phyloP scores from a whole-genome alignment of 2,329 filamentous ascomycete genomes.

The Penicillium sp. region DNA sequence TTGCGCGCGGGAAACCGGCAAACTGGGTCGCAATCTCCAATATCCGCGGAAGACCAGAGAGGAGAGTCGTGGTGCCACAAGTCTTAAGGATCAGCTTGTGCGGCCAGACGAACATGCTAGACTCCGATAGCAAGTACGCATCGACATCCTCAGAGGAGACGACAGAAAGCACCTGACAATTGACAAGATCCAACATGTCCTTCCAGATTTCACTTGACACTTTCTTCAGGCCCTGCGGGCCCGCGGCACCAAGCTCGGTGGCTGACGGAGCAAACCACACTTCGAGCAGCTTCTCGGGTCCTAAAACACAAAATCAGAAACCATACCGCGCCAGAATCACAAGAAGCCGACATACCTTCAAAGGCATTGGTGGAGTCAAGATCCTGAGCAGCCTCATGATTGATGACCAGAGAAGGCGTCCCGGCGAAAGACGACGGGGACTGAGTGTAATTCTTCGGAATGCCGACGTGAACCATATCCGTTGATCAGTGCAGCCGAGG shows the following conservation, averaged over 20 bases:
- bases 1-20: constrained; percentile 81
- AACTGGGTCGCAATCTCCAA: constrained; percentile 83
- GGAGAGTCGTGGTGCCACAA: constrained; percentile 89
- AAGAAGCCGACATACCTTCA: constrained; percentile 57
- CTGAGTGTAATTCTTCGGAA: constrained; percentile 74
- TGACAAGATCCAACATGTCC: constrained; percentile 93
- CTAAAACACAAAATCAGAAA: constrained; percentile 37
- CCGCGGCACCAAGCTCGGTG: constrained; percentile 59
- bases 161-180: constrained; percentile 95
- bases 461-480: constrained; percentile 80
- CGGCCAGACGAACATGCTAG: constrained; percentile 99
- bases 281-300: constrained; percentile 95
- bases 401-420: constrained; percentile 90
- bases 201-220: constrained; percentile 85
- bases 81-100: constrained; percentile 99
- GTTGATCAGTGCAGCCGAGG: constrained; percentile 26
- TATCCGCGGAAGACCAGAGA: constrained; percentile 82
- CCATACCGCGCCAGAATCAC: background rate
- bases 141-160: constrained; percentile 91
- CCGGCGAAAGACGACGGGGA: constrained; percentile 70
- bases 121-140: constrained; percentile 94
- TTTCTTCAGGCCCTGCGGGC: constrained; percentile 74
- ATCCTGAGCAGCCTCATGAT: constrained; percentile 86
- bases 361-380: constrained; percentile 95
- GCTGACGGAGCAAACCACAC: constrained; percentile 92